Base-by-base conservation (phyloP, 2,329 filamentous ascomycete genomes). In the Chaetomiaceae sp. region DNA sequence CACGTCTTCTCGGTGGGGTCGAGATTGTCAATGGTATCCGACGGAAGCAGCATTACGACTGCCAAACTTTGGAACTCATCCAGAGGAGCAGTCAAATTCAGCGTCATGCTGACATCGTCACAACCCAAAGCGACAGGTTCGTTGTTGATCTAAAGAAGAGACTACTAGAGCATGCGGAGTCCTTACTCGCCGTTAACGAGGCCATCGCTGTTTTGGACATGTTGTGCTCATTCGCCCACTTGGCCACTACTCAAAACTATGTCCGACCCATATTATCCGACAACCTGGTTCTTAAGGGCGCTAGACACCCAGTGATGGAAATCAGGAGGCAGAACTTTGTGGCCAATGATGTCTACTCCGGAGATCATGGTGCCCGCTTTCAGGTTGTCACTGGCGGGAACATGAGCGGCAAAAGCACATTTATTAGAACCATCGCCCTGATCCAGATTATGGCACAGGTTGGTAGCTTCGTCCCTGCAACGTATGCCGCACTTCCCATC, bases 401-500 rank as follows among this genome's bases (percentile, higher is more conserved):
- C 63, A 99, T 99, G 94, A 95, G 90, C 62, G 94, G 91, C 1
- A 99, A 97, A 68, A 95, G 88, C 58, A 99, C 91, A 0, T 97
- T 96, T 64, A 96, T 97, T 57, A 84, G 90, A 45, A 86, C 87
- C 1, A 76, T 95, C 21, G 89, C 92, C 0, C 73, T 99, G 29
- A 82, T 95, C 65, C 83, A 87, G 40, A 84, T 99, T 53, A 96
- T 99, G 90, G 90, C 90, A 0, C 94, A 99, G 64, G 84, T 96
- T 47, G 92, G 91, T 3, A 88, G 84, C 62, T 97, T 95, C 66
- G 86, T 97, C 1, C 94, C 94, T 0, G 92, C 90, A 0, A 76
- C 85, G 27, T 94, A 89, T 64, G 94, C 90, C 0, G 83, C 85
- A 0, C 87, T 97, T 58, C 82, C 90, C 0, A 82, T 97, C 16